Percentiles rank a stretch among this genome's conserved stretches.
These are phyloP conservation scores for Fraxinus quadrangulata DNA, from an alignment of 257 asterid genomes.

Conservation along the genomic window DNA sequence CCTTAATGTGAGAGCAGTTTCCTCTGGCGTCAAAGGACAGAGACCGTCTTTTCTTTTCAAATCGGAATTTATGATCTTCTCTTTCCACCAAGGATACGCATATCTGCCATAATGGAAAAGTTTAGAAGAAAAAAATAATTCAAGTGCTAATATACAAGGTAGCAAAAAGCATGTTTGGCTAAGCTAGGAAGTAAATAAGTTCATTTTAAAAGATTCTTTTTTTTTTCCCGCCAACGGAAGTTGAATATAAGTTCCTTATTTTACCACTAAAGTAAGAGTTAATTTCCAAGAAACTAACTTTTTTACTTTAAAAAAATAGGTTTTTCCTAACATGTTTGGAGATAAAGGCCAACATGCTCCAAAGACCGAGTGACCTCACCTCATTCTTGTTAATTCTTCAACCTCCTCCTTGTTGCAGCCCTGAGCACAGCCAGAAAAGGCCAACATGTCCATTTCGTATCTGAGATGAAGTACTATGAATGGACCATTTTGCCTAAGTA, in stretches of 20 bases:
- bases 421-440: constrained; percentile 95
- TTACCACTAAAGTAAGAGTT: neutral
- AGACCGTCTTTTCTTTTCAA: constrained; percentile 91
- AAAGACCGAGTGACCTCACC: constrained; percentile 40
- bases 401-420: constrained; percentile 85
- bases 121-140: constrained; percentile 14
- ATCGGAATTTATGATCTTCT: constrained; percentile 85
- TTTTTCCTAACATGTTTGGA: neutral
- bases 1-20: constrained; percentile 80
- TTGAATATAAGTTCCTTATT: neutral
- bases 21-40: constrained; percentile 98
- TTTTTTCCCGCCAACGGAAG: neutral
- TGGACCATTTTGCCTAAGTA: constrained; percentile 81
- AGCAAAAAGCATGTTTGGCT: neutral
- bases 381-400: constrained; percentile 89
- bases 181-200: neutral
- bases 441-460: constrained; percentile 98
- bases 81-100: constrained; percentile 99
- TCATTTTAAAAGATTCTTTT: neutral
- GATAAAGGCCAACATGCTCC: neutral
- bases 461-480: constrained; percentile 95
- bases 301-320: neutral
- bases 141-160: neutral
- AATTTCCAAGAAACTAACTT: neutral
- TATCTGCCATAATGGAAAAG: constrained; percentile 47